These are phyloP conservation scores for Uncinocarpus reesii DNA, from an alignment of 2,329 filamentous ascomycete genomes.

Conservation along the genomic window DNA sequence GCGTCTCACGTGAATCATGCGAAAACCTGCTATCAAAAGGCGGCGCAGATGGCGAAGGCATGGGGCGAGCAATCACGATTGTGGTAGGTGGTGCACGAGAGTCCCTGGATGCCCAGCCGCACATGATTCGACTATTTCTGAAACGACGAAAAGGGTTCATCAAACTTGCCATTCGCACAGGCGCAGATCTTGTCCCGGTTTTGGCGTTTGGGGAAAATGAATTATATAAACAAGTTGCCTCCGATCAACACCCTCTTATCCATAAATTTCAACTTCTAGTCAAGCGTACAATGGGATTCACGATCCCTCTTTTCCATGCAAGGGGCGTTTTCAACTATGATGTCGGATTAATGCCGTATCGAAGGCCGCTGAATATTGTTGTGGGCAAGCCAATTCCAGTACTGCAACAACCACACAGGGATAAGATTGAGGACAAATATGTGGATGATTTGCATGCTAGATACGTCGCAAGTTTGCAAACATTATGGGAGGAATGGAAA, in stretches of 20 bases:
- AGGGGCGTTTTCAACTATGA: constrained; percentile 96
- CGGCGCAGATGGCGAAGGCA: constrained; percentile 65
- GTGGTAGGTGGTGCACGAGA: constrained; percentile 88
- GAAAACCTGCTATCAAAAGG: constrained; percentile 76
- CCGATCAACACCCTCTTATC: constrained; percentile 64
- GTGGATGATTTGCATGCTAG: constrained; percentile 68
- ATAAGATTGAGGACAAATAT: constrained; percentile 60
- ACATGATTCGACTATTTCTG: constrained; percentile 65
- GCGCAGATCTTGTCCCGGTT: constrained; percentile 89
- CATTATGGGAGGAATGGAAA: constrained; percentile 40
- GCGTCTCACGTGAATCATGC: constrained; percentile 84
- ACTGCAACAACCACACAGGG: constrained; percentile 43
- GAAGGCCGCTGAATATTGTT: constrained; percentile 76
- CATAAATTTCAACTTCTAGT: constrained; percentile 73
- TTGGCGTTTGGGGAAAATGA: constrained; percentile 93
- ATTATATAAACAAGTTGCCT: constrained; percentile 79
- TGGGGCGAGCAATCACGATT: constrained; percentile 93
- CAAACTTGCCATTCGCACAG: constrained; percentile 80
- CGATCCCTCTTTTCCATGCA: constrained; percentile 80
- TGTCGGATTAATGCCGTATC: constrained; percentile 89
- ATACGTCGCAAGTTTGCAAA: constrained; percentile 56
- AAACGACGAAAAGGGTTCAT: constrained; percentile 82
- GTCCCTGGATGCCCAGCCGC: constrained; percentile 76
- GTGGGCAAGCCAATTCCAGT: constrained; percentile 74
- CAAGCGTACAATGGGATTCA: constrained; percentile 83